Evolutionary conservation across 163 green algal genomes (phyloP), one percentile per base, ranked within the genome.

Genomic region (Chlamydomonas reinhardtii): DNA sequence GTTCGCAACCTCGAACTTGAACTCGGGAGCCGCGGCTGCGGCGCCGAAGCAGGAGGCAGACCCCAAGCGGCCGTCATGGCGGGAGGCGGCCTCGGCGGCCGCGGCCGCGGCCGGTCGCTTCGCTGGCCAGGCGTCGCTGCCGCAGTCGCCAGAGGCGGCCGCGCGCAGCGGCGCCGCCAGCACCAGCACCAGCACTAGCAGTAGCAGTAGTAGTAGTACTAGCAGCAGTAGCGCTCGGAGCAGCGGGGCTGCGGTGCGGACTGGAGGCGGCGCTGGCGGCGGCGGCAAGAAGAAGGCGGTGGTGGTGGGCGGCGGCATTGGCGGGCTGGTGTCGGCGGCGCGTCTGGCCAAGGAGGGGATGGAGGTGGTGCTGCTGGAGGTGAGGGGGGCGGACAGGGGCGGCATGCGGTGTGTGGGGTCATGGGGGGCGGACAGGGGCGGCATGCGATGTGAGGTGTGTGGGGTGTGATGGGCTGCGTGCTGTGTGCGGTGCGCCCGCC

Each of bases 271-370:
- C n/a, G n/a, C n/a, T n/a, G n/a, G n/a, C 22, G 74, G 31, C 20
- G 56, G 74, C 0, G 0, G 34, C 8, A 69, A 76, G 77, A 54
- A 37, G 72, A 59, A 70, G 43, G 89, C 80, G 32, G 81, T 95
- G 29, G 91, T 96, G 29, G 90, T 96, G 12, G 95, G 95, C 3
- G 95, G 89, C 16, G 95, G 95, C 32, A 90, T 95, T 15, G 95
- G 95, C 0, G 95, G 95, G 0, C 85, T 97, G 31, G 89, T 91
- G 3, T 76, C 86, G 20, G 95, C 94, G 22, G 93, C 85, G 5
- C 82, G 92, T 14, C 90, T 97, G 17, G 93, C 93, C 0, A 71
- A 90, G n/a, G 69, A 65, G 8, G 94, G 94, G 1, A 80, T 94
- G 2, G 62, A 88, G 1, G 95, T 98, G 19, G 92, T 77, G 3